Base-by-base conservation (phyloP, 495 filamentous ascomycete species). In the Clohesyomyces aquaticus region DNA sequence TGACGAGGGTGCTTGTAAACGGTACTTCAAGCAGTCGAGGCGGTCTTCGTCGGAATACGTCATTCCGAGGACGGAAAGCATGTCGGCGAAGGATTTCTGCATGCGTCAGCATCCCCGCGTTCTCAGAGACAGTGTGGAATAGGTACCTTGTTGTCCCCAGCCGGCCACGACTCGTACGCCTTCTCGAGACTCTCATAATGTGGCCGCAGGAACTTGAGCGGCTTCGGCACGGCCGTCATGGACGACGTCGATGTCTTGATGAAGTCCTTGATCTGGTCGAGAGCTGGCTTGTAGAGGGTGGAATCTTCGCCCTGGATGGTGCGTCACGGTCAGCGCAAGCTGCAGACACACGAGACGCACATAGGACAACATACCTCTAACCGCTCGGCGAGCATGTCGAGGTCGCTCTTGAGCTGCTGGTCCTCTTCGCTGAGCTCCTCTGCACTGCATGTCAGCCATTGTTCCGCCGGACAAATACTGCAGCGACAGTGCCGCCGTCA, bases 201-300 rank as follows among this genome's bases (percentile, higher is more conserved):
- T 55, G 94, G 94, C 76, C 95, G 84, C 56, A 99, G 84, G 76
- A 99, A 98, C 76, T 99, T 99, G 58, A 99, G 84, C 41, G 94
- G 94, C 78, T 98, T 98, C 1, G 94, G 94, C 57, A 99, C 93
- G 42, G 94, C 94, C 19, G 94, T 99, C 94, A 99, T 98, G 11
- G 94, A 99, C 41, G 91, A 96, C 43, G 94, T 99, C 42, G 94
- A 96, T 42, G 95, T 99, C 79, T 96, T 97, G 79, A 99, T 99
- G 71, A 89, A 94, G 70, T 85, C 89, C 80, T 96, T 96, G 83
- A 99, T 97, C 56, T 91, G 87, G 73, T 97, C 91, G 66, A 99
- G 80, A 43, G 94, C 88, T 56, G 93, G 87, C 71, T 89, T 91
- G 78, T 99, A 97, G 65, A 98, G 90, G 59, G 84, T 84, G 35